Percentiles rank a stretch among this genome's conserved stretches.
Conservation (phyloP, 331 rosid species). For the Acacia concinna region DNA sequence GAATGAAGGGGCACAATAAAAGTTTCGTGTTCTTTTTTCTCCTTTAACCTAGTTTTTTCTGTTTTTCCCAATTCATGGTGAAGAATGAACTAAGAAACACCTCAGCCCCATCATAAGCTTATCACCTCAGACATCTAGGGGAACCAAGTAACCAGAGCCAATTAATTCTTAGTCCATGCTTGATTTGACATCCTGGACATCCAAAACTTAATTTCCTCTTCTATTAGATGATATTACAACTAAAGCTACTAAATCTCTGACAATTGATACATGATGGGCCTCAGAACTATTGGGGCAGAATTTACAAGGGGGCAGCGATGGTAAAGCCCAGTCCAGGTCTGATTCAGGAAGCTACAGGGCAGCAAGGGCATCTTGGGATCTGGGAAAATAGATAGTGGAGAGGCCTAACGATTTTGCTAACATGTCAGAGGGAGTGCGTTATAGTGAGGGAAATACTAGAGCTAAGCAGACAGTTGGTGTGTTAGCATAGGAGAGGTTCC, state of each 20-base stretch:
- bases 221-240: constrained; percentile 21
- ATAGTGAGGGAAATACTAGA: too few relatives aligned
- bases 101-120: not conserved
- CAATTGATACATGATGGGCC: too few relatives aligned
- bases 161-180: constrained; percentile 11
- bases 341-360: too few relatives aligned
- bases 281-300: too few relatives aligned
- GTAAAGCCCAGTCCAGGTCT: too few relatives aligned
- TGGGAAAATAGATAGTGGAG: too few relatives aligned
- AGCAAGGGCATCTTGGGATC: too few relatives aligned
- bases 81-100: not conserved
- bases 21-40: not conserved
- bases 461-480: too few relatives aligned
- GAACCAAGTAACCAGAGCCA: not conserved
- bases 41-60: not conserved
- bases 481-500: too few relatives aligned
- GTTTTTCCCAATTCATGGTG: not conserved
- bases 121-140: constrained; percentile 17
- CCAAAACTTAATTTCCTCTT: constrained; percentile 1
- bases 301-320: too few relatives aligned
- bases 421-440: too few relatives aligned
- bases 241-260: constrained; percentile 17
- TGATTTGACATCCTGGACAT: constrained; percentile 12
- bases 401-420: too few relatives aligned
- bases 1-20: constrained; percentile 15